phyloP scores from a whole-genome alignment of 2,329 filamentous ascomycete species.

The Alternaria arborescens region DNA sequence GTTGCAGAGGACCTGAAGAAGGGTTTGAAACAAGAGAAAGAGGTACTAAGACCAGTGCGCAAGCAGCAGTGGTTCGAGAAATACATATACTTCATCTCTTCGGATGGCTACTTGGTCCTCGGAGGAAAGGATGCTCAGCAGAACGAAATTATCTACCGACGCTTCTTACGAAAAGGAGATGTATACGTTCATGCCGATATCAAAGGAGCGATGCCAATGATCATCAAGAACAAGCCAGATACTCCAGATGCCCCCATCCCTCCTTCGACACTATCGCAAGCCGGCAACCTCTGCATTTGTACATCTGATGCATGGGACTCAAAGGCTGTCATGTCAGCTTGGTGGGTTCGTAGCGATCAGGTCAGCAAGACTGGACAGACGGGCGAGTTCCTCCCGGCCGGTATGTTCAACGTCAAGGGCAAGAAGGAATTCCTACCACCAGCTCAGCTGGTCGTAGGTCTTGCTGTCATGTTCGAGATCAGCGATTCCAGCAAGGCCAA shows the following conservation, averaged over 20 bases:
- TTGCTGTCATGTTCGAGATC: constrained; percentile 86
- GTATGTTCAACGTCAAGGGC: constrained; percentile 81
- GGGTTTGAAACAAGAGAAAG: constrained; percentile 89
- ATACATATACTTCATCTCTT: constrained; percentile 93
- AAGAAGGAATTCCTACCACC: constrained; percentile 93
- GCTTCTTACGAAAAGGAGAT: constrained; percentile 86
- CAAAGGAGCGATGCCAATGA: constrained; percentile 80
- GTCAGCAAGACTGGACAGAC: constrained; percentile 84
- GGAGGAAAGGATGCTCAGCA: constrained; percentile 89
- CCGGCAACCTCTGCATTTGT: constrained; percentile 83
- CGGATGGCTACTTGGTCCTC: constrained; percentile 91
- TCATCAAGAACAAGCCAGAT: constrained; percentile 86
- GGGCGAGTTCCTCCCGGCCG: constrained; percentile 81
- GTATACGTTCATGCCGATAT: constrained; percentile 92
- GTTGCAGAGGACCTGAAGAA: constrained; percentile 86
- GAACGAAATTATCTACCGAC: constrained; percentile 89
- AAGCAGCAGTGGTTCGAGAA: constrained; percentile 96
- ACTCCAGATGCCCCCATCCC: constrained; percentile 86
- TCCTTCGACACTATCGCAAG: constrained; percentile 89
- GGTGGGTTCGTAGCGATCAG: constrained; percentile 92
- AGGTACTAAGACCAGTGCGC: constrained; percentile 81
- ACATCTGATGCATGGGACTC: constrained; percentile 94
- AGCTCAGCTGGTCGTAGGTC: constrained; percentile 84
- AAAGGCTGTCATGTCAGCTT: constrained; percentile 93
- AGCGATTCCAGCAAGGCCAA: constrained; percentile 85